phyloP scores from a whole-genome alignment of 148 eudicot genomes.

The Mesembryanthemum crystallinum region DNA sequence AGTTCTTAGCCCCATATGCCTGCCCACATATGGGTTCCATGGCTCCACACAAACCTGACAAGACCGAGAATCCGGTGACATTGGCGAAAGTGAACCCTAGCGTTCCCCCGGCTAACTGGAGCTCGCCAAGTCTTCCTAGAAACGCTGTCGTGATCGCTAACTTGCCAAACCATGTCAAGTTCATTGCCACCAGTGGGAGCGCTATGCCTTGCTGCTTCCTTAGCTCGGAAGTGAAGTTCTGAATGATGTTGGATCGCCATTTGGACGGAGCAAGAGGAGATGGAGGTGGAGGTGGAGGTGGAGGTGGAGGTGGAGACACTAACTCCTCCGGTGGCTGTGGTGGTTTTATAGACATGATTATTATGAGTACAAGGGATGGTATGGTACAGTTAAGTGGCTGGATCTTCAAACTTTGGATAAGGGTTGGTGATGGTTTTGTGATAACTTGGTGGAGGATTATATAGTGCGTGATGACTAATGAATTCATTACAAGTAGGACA shows the following conservation, averaged over 20 bases:
- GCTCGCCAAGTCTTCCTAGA: conserved; percentile 74
- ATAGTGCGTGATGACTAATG: conserved; percentile 36
- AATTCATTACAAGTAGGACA: neutral
- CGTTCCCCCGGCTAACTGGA: conserved; percentile 68
- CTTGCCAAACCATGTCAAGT: conserved; percentile 69
- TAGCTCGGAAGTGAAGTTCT: conserved; percentile 39
- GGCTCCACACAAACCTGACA: conserved; percentile 69
- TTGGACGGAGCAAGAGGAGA: conserved; percentile 3
- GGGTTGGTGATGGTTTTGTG: conserved; percentile 25
- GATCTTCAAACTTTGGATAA: neutral
- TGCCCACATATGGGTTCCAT: conserved; percentile 98
- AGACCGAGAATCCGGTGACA: conserved; percentile 76
- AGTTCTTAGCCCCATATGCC: conserved; percentile 78
- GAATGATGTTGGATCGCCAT: conserved; percentile 23
- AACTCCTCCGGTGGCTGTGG: neutral
- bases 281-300: conserved; percentile 12
- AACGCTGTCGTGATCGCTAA: conserved; percentile 66
- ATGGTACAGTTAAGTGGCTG: neutral
- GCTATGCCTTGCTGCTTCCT: conserved; percentile 49
- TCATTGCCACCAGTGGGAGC: conserved; percentile 60
- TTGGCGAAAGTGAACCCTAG: conserved; percentile 78
- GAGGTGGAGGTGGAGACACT: too few relatives aligned
- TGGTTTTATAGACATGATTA: conserved; percentile 17
- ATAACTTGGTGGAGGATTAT: conserved; percentile 15
- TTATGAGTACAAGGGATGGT: neutral